phyloP scores from a whole-genome alignment of 73 alveolate genomes.

The Durusdinium trenchii region DNA sequence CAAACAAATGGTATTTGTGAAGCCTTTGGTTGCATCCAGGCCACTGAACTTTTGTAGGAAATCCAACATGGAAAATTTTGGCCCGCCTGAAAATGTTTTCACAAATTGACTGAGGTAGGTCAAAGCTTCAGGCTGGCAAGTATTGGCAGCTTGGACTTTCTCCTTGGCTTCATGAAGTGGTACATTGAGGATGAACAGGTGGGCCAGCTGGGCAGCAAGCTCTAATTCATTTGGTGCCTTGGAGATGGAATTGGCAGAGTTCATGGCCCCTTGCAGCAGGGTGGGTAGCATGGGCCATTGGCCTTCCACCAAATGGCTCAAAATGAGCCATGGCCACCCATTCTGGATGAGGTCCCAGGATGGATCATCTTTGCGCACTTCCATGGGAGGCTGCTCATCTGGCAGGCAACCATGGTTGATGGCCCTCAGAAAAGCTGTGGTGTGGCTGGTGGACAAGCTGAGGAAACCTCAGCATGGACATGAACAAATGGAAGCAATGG shows the following conservation, averaged over 20 bases:
- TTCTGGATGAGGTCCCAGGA: not conserved
- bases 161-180: not conserved
- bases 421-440: not conserved
- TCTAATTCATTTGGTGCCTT: not conserved
- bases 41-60: not conserved
- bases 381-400: too few species aligned
- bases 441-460: not conserved
- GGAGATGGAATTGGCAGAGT: too few species aligned
- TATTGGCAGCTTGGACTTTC: not conserved
- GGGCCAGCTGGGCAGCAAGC: not conserved
- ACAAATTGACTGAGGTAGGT: not conserved
- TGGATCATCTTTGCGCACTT: not conserved
- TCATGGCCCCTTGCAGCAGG: not conserved
- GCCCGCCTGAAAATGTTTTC: not conserved
- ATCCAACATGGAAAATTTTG: not conserved
- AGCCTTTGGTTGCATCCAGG: too few species aligned
- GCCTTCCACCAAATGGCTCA: too few species aligned
- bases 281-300: not conserved
- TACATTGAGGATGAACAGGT: not conserved
- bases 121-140: not conserved
- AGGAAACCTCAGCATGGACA: not conserved
- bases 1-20: not conserved
- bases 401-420: not conserved
- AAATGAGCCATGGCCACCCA: not conserved
- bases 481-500: too few species aligned